These are phyloP conservation scores for Fusarium continuum DNA, from an alignment of 2,329 filamentous ascomycete genomes.

Conservation along the genomic window DNA sequence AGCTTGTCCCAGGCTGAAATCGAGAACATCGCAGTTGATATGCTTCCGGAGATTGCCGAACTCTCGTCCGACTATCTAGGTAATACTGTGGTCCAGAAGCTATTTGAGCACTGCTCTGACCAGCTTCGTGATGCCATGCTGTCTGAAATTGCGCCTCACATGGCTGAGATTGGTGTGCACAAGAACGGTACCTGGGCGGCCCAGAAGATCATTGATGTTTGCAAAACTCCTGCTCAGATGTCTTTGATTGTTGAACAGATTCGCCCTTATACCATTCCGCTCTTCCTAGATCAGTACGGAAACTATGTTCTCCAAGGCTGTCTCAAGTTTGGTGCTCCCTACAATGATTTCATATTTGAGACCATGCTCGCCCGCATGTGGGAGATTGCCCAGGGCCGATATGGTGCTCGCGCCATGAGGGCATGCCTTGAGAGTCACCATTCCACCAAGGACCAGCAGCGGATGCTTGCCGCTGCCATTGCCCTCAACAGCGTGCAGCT, in stretches of 20 bases:
- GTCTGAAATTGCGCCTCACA: slow-evolving; percentile 83
- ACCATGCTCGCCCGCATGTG: slow-evolving; percentile 94
- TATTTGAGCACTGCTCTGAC: slow-evolving; percentile 97
- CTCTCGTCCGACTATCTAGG: slow-evolving; percentile 95
- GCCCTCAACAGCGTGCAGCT: slow-evolving; percentile 97
- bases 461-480: slow-evolving; percentile 92
- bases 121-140: slow-evolving; percentile 92
- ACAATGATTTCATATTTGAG: slow-evolving; percentile 97
- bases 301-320: slow-evolving; percentile 99
- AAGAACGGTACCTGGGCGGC: slow-evolving; percentile 99
- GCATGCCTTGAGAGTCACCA: slow-evolving; percentile 97
- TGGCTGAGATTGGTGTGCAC: slow-evolving; percentile 96
- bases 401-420: slow-evolving; percentile 94
- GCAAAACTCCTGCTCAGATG: slow-evolving; percentile 86
- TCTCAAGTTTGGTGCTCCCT: slow-evolving; percentile 86
- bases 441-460: slow-evolving; percentile 92
- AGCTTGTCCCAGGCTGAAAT: slow-evolving; percentile 87
- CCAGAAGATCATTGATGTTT: slow-evolving; percentile 98
- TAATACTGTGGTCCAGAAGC: slow-evolving; percentile 99
- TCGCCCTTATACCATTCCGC: slow-evolving; percentile 84
- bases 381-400: slow-evolving; percentile 92
- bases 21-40: slow-evolving; percentile 88
- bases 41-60: slow-evolving; percentile 97
- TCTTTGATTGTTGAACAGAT: slow-evolving; percentile 83
- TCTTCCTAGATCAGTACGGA: slow-evolving; percentile 97